A percentile compares a stretch with the other conserved stretches of the same genome.
These are phyloP conservation scores for Aspergillus calidoustus DNA, from an alignment of 2,329 filamentous ascomycete species.

Conservation along the genomic window DNA sequence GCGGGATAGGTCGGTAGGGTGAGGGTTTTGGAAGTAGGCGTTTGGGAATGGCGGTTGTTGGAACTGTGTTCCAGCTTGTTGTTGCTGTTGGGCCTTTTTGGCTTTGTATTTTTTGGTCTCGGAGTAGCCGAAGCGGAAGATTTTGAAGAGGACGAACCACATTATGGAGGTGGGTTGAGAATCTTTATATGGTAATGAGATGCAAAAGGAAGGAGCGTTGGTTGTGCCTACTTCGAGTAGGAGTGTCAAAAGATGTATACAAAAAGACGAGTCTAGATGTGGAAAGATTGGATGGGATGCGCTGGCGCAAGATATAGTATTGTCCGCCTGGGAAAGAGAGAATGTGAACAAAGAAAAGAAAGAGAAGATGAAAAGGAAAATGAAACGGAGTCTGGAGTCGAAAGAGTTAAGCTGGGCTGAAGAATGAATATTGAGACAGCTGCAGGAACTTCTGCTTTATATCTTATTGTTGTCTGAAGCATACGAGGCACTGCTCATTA, in stretches of 20 bases:
- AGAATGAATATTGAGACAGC: slow-evolving; percentile 13
- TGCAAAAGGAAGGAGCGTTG: not conserved
- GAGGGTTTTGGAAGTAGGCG: not conserved
- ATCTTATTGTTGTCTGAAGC: slow-evolving; percentile 1
- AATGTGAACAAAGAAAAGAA: slow-evolving; percentile 17
- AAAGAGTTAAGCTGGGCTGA: slow-evolving; percentile 13
- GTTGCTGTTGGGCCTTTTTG: slow-evolving; percentile 28
- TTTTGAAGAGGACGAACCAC: slow-evolving; percentile 36
- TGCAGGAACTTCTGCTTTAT: slow-evolving; percentile 7
- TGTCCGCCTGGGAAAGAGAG: slow-evolving; percentile 1
- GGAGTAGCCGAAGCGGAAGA: slow-evolving; percentile 33
- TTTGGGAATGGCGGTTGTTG: slow-evolving; percentile 15
- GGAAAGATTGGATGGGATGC: slow-evolving; percentile 9
- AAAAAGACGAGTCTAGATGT: not conserved
- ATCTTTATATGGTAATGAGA: not conserved
- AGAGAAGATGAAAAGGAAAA: slow-evolving; percentile 8
- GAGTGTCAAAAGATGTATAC: not conserved
- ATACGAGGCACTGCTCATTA: slow-evolving; percentile 2
- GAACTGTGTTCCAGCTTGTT: slow-evolving; percentile 15
- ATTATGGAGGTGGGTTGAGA: slow-evolving; percentile 22
- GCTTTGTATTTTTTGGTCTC: slow-evolving; percentile 38
- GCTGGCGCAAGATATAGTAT: slow-evolving; percentile 21
- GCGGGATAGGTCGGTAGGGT: not conserved
- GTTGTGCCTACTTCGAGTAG: slow-evolving; percentile 6
- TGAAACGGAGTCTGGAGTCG: slow-evolving; percentile 19